Base-by-base conservation (phyloP, 2,329 filamentous ascomycete species). In the Hymenoscyphus fructigenus region DNA sequence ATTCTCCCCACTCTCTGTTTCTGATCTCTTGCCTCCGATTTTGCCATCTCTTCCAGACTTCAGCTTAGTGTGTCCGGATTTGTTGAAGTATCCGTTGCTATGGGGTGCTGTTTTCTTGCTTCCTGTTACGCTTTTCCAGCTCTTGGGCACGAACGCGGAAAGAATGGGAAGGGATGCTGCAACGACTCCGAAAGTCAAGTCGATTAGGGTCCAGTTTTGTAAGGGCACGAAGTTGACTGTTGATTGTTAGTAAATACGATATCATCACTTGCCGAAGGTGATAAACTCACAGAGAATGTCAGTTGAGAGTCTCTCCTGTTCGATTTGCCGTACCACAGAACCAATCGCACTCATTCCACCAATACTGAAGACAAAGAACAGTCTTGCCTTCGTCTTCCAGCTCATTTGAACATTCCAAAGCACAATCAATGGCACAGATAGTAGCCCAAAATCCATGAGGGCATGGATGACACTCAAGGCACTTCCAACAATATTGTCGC, bases 311-410 rank as follows among this genome's bases (percentile, higher is more conserved):
- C 20, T 53, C 20, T 53, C 47, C 20, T 53, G 47, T n/a, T 53
- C 47, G 20, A 53, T 12, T 12, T 53, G 47, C 14, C 47, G 47
- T 12, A 53, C 10, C 23, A 53, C 47, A 23, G 47, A 53, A 26
- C 47, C 47, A 53, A 53, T 26, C 9, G 47, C 47, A 53, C 47
- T 53, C 47, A 53, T 53, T n/a, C 47, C 47, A 15, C 47, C 47
- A 26, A 53, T 53, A 53, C 47, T 53, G 20, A 53, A 53, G 14
- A 53, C 47, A 53, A 53, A 53, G 26, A 53, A 53, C 9, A 53
- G 20, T 9, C 47, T 12, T 53, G 47, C 47, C 20, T 53, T 53
- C 20, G 47, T 53, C 47, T 23, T 53, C n/a, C n/a, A 53, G 47
- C 23, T 53, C 47, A 53, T 53, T 53, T 53, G 47, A 14, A 53